Base-by-base conservation (phyloP, 2,329 filamentous ascomycete species). In the Cladosporium sp. region DNA sequence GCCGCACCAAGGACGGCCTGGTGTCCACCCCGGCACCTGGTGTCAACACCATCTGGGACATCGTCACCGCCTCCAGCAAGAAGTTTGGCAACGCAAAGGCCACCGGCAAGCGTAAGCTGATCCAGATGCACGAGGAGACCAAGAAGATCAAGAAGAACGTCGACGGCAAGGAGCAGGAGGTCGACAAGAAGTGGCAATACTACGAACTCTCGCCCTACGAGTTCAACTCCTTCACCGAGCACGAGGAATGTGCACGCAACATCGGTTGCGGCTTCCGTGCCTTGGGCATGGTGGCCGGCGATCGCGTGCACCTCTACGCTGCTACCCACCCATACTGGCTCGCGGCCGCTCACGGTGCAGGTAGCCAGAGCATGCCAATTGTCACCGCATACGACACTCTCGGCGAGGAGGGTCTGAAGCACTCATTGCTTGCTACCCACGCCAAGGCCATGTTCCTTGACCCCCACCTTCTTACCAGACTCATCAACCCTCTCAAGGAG, bases 351-450 rank as follows among this genome's bases (percentile, higher is more conserved):
- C 70, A 73, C 45, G 71, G 78, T 78, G 88, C 83, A 57, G 75
- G 86, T 19, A 92, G 91, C 15, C 93, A 97, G 75, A 92, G 90
- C 44, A 85, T 97, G 72, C 85, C 90, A 59, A 92, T 97, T 64
- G 93, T 97, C 51, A 97, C 93, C 45, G 91, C 92, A 51, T 97
- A 97, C 75, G 92, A 97, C 73, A 96, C 91, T 28, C 86, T 97
- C 44, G 92, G 92, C 55, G 83, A 90, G 67, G 85, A 87, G 61
- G 92, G 91, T 47, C 83, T 97, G 62, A 85, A 88, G 76, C 91
- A 96, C 78, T 95, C 91, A 3, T 83, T 97, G 62, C 80, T 86
- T 20, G 89, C 96, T 75, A 94, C 91, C 54, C 80, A 85, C 61
- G 88, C 90, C 53, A 85, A 85, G 66, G 87, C 87, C 73, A 93